These are phyloP conservation scores for Tetrapisispora nanseiensis DNA, from an alignment of 805 yeast genomes.

Conservation along the genomic window DNA sequence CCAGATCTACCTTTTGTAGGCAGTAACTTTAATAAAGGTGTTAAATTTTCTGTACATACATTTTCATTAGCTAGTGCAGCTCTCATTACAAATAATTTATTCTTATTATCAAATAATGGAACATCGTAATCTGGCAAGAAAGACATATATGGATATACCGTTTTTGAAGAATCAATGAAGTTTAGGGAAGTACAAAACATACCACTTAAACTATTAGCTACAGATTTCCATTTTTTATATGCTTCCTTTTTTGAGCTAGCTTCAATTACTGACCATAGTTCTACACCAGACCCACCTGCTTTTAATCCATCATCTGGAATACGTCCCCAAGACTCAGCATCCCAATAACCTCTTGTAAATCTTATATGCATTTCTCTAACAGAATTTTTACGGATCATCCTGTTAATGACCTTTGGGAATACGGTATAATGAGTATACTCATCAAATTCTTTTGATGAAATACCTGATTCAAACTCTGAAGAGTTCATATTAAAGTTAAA, in stretches of 20 bases:
- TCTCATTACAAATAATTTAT: conserved; percentile 48
- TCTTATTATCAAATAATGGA: conserved; percentile 25
- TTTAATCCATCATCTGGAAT: conserved; percentile 60
- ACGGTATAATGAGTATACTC: conserved; percentile 44
- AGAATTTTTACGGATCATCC: conserved; percentile 54
- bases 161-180: conserved; percentile 69
- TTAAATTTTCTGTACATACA: conserved; percentile 90
- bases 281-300: conserved; percentile 94
- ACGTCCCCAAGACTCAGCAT: conserved; percentile 75
- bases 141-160: conserved; percentile 53
- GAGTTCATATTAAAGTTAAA: conserved; percentile 62
- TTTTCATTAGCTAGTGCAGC: conserved; percentile 94
- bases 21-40: conserved; percentile 81
- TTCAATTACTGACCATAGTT: conserved; percentile 78
- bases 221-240: conserved; percentile 52
- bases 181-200: conserved; percentile 91
- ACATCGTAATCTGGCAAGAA: conserved; percentile 18
- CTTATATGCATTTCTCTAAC: conserved; percentile 73
- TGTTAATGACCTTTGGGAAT: conserved; percentile 77
- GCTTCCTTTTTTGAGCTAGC: conserved; percentile 49
- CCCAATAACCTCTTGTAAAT: conserved; percentile 95
- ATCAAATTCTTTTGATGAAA: conserved; percentile 14
- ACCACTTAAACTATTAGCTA: conserved; percentile 76
- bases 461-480: conserved; percentile 29
- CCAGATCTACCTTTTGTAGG: conserved; percentile 94